A percentile compares a stretch with the other conserved stretches of the same genome.
Evolutionary conservation across 2,329 filamentous ascomycete genomes (phyloP).

Genomic region (Pseudogymnoascus sp.): DNA sequence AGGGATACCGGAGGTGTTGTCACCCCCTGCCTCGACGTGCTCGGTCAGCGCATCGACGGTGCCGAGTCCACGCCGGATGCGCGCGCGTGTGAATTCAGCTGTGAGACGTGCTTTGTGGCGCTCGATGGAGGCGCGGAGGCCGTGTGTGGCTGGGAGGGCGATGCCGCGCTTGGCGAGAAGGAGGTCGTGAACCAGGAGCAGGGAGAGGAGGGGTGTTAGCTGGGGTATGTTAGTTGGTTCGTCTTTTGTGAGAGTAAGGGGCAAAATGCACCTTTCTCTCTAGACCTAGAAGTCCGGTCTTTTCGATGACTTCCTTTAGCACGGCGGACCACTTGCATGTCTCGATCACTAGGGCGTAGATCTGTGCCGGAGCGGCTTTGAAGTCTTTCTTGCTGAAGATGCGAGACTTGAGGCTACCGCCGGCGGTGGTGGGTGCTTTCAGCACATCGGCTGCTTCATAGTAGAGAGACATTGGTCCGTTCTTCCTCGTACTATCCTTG

Average conservation of each 20-base stretch:
- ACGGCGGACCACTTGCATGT: constrained; percentile 84
- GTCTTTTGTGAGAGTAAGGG: neutral
- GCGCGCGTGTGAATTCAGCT: constrained; percentile 74
- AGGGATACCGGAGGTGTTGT: constrained; percentile 31
- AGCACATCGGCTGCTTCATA: constrained; percentile 79
- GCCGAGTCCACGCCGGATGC: constrained; percentile 62
- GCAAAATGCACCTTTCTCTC: constrained; percentile 65
- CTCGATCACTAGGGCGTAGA: constrained; percentile 83
- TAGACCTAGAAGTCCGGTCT: constrained; percentile 61
- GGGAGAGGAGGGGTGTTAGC: constrained; percentile 70
- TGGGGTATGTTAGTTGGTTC: constrained; percentile 31
- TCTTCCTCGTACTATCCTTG: neutral
- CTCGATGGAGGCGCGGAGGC: constrained; percentile 65
- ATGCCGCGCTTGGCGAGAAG: constrained; percentile 75
- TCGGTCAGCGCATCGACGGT: constrained; percentile 58
- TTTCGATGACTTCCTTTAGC: constrained; percentile 83
- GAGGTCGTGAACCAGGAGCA: constrained; percentile 81
- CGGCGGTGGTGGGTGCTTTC: constrained; percentile 49
- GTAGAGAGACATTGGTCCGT: constrained; percentile 73
- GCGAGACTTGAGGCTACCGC: constrained; percentile 80
- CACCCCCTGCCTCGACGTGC: constrained; percentile 44
- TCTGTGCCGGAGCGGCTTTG: constrained; percentile 70
- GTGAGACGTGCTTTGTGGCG: constrained; percentile 72
- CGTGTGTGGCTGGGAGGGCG: constrained; percentile 70
- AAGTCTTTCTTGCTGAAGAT: constrained; percentile 67